A percentile compares a stretch with the other conserved stretches of the same genome.
phyloP scores from a whole-genome alignment of 164 flowering plant species.

The Sedum album region DNA sequence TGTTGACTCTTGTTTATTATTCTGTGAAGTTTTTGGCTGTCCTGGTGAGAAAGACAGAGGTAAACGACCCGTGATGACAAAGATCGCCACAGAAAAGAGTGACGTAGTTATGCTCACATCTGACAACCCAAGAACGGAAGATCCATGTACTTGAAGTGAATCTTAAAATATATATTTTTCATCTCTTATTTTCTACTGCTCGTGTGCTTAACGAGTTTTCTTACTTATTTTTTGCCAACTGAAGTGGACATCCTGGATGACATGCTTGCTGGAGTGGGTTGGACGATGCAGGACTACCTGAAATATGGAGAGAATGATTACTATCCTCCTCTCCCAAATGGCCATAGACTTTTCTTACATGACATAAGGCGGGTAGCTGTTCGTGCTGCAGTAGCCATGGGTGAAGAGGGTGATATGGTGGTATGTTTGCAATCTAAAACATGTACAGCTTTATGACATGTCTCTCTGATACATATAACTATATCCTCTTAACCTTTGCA shows the following conservation, averaged over 20 bases:
- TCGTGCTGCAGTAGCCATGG: constrained; percentile 96
- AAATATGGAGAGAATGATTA: constrained; percentile 89
- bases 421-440: constrained; percentile 48
- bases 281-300: constrained; percentile 95
- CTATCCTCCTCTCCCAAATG: constrained; percentile 92
- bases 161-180: background rate
- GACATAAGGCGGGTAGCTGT: constrained; percentile 95
- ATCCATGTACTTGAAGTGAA: constrained; percentile 60
- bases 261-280: constrained; percentile 91
- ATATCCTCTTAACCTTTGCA: no score
- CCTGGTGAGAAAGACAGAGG: constrained; percentile 60
- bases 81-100: constrained; percentile 93
- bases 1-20: constrained; percentile 10
- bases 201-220: background rate
- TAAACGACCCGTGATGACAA: constrained; percentile 88
- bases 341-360: constrained; percentile 83
- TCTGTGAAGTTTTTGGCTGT: constrained; percentile 51
- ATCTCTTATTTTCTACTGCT: background rate
- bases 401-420: constrained; percentile 97
- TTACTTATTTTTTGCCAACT: background rate
- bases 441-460: background rate
- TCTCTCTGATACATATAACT: background rate
- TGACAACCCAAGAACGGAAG: constrained; percentile 87
- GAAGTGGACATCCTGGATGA: constrained; percentile 98
- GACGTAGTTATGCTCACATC: constrained; percentile 88